Conservation (phyloP, 1,139 yeast genomes). For the Yamadazyma atlantica region DNA sequence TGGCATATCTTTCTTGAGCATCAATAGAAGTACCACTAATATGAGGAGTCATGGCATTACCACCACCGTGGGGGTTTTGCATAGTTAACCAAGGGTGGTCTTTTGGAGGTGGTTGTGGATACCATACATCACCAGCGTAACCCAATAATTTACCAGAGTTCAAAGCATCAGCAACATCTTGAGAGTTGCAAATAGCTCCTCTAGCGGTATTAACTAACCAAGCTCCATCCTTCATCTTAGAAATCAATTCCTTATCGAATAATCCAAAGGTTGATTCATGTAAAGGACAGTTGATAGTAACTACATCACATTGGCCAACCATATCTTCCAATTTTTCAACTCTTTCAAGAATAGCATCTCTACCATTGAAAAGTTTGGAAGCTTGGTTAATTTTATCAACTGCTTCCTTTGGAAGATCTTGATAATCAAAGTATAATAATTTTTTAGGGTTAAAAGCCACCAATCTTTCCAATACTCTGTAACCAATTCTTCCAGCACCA, state of each 20-base stretch:
- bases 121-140: slow-evolving; percentile 87
- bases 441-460: slow-evolving; percentile 75
- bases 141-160: slow-evolving; percentile 69
- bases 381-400: slow-evolving; percentile 50
- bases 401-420: slow-evolving; percentile 58
- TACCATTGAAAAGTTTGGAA: slow-evolving; percentile 38
- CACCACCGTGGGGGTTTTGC: slow-evolving; percentile 65
- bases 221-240: slow-evolving; percentile 76
- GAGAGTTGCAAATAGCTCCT: slow-evolving; percentile 73
- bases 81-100: slow-evolving; percentile 78
- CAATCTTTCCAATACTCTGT: slow-evolving; percentile 70
- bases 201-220: slow-evolving; percentile 83
- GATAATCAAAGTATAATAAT: slow-evolving; percentile 74
- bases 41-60: slow-evolving; percentile 87
- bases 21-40: slow-evolving; percentile 78
- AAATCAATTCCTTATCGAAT: slow-evolving; percentile 63
- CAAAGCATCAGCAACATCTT: slow-evolving; percentile 76
- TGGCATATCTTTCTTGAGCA: slow-evolving; percentile 74
- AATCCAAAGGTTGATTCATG: slow-evolving; percentile 69
- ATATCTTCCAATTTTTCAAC: slow-evolving; percentile 66
- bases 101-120: slow-evolving; percentile 75
- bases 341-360: slow-evolving; percentile 48
- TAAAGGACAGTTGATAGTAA: slow-evolving; percentile 76
- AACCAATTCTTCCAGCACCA: slow-evolving; percentile 84
- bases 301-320: slow-evolving; percentile 69